Evolutionary conservation across 2,329 filamentous ascomycete species (phyloP).

Genomic region (Fusarium falciforme): DNA sequence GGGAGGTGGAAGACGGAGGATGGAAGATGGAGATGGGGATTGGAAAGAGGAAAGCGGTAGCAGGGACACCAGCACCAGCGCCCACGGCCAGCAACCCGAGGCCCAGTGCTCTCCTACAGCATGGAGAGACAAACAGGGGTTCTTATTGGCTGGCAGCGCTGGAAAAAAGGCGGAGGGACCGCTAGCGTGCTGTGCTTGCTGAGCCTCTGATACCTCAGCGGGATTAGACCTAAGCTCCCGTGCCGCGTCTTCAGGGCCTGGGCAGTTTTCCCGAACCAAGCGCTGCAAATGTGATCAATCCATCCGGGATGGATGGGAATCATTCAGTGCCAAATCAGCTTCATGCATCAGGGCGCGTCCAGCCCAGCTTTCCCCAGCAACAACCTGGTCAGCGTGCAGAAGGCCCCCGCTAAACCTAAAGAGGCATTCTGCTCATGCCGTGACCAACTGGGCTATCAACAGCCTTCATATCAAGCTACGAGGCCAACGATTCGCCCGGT

Average conservation of each 20-base stretch:
- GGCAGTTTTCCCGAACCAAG: constrained; percentile 4
- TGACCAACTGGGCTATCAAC: not conserved
- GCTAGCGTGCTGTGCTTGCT: constrained; percentile 4
- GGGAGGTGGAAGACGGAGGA: constrained; percentile 25
- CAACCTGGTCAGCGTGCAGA: constrained; percentile 1
- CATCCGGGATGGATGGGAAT: not conserved
- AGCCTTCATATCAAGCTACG: not conserved
- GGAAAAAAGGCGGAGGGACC: constrained; percentile 22
- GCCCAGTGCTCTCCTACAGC: constrained; percentile 28
- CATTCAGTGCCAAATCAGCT: not conserved
- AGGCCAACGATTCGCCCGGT: not conserved
- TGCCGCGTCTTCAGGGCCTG: not conserved
- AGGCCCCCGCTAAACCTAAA: constrained; percentile 1
- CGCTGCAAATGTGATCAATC: constrained; percentile 11
- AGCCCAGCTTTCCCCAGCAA: not conserved
- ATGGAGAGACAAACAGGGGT: constrained; percentile 20
- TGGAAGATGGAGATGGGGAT: constrained; percentile 32
- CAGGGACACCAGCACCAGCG: constrained; percentile 15
- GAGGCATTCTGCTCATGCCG: not conserved
- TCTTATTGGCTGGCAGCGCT: constrained; percentile 17
- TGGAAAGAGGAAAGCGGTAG: constrained; percentile 34
- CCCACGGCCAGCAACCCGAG: constrained; percentile 35
- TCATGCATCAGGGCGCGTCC: not conserved
- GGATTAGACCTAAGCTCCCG: constrained; percentile 2
- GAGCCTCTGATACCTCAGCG: constrained; percentile 20